phyloP scores from a whole-genome alignment of 148 eudicot genomes.

The Pharnaceum exiguum region DNA sequence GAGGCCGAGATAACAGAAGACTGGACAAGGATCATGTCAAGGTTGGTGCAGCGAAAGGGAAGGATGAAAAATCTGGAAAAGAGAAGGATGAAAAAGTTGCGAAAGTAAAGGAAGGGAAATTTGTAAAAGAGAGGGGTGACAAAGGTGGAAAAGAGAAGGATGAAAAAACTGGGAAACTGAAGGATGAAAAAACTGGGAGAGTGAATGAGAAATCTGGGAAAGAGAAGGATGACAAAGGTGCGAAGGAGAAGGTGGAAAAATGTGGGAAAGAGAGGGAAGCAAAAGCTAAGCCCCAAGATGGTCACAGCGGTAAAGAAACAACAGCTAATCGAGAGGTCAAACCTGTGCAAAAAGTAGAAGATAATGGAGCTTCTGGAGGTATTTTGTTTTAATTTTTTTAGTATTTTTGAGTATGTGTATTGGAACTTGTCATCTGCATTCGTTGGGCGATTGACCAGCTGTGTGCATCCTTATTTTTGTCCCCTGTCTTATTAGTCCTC shows the following conservation, averaged over 20 bases:
- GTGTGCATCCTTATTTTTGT: no score
- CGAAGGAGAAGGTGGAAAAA: conserved; percentile 18
- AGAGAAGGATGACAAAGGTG: conserved; percentile 11
- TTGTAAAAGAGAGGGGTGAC: conserved; percentile 11
- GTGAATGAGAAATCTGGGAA: conserved; percentile 20
- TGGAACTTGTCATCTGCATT: background rate
- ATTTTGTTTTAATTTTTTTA: background rate
- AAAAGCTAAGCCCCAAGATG: conserved; percentile 19
- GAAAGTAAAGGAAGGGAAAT: conserved; percentile 16
- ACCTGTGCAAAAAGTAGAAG: conserved; percentile 26
- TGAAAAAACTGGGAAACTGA: conserved; percentile 20
- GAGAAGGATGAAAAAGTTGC: conserved; percentile 23
- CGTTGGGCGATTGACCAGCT: no score
- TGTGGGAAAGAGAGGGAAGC: conserved; percentile 24
- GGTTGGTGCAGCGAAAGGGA: conserved; percentile 31
- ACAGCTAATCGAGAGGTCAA: conserved; percentile 27
- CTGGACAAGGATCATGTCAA: conserved; percentile 36
- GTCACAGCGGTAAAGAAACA: conserved; percentile 17
- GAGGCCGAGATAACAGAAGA: conserved; percentile 39
- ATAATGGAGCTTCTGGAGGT: conserved; percentile 32
- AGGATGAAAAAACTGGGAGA: conserved; percentile 16
- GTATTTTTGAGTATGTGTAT: background rate
- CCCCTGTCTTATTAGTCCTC: no score
- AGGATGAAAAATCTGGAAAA: conserved; percentile 18
- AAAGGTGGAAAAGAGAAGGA: conserved; percentile 15